Evolutionary conservation across 1,284 basidiomycete species (phyloP), one percentile per base, ranked within the genome.

Genomic region (Xerocomus amazonicus): DNA sequence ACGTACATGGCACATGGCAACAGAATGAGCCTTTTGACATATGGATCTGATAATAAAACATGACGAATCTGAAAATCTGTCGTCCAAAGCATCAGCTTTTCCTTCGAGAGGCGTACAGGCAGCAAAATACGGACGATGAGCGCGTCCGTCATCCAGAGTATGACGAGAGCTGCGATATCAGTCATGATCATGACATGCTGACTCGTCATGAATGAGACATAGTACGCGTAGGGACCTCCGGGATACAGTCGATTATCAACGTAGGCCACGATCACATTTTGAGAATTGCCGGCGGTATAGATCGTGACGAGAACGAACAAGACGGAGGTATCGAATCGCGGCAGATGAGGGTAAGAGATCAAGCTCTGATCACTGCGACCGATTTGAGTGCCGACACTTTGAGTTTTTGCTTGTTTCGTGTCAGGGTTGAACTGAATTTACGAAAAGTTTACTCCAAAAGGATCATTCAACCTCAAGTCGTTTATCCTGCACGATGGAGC

Each of bases 251-350:
- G n/a, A n/a, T n/a, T n/a, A n/a, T n/a, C n/a, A n/a, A n/a, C n/a
- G n/a, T n/a, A n/a, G n/a, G n/a, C n/a, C n/a, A n/a, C n/a, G n/a
- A n/a, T n/a, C n/a, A n/a, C n/a, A n/a, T n/a, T n/a, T n/a, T n/a
- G n/a, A n/a, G n/a, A n/a, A n/a, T n/a, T n/a, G n/a, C n/a, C n/a
- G n/a, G n/a, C n/a, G n/a, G n/a, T n/a, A n/a, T n/a, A n/a, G n/a
- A n/a, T n/a, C n/a, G n/a, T n/a, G n/a, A n/a, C n/a, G n/a, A 68
- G 43, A 23, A 58, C 41, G 44, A 71, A 71, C 19, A 72, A 26
- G 45, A 59, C 32, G n/a, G 55, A 47, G 14, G 61, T 63, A 44
- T 66, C 39, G 27, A 16, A 9, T 12, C 4, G 38, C 9, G 38
- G 8, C 38, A 39, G 38, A 28, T 28, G 12, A 6, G 17, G 36